Evolutionary conservation across 2,329 filamentous ascomycete species (phyloP).

Genomic region (Colletotrichum sansevieriae): DNA sequence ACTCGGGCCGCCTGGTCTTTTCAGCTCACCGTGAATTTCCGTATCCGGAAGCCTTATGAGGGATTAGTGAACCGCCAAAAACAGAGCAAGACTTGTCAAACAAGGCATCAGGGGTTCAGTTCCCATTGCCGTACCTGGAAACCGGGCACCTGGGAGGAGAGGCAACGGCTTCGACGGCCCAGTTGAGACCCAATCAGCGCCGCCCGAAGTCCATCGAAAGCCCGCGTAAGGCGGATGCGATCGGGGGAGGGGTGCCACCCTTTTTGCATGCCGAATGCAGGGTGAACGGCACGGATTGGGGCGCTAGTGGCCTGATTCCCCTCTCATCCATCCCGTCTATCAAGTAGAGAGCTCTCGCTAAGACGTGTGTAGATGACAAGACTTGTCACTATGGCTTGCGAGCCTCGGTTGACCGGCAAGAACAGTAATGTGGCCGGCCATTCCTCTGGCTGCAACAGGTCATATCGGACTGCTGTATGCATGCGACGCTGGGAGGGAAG

Average conservation of each 20-base stretch:
- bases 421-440: background rate
- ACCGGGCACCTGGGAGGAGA: constrained; percentile 34
- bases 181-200: constrained; percentile 18
- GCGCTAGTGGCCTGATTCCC: constrained; percentile 16
- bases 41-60: background rate
- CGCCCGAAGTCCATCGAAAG: background rate
- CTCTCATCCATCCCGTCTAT: background rate
- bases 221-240: background rate
- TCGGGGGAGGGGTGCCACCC: background rate
- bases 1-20: background rate
- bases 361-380: background rate
- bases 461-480: background rate
- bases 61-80: background rate
- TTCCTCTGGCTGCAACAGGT: background rate
- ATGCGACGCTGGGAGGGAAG: background rate
- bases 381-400: background rate
- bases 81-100: constrained; percentile 2
- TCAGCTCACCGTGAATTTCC: background rate
- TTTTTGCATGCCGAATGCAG: constrained; percentile 3
- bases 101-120: background rate
- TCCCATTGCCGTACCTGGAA: constrained; percentile 12
- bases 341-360: background rate
- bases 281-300: background rate
- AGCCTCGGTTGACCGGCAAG: background rate
- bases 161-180: constrained; percentile 5